A percentile compares a stretch with the other conserved stretches of the same genome.
phyloP scores from a whole-genome alignment of 2,329 filamentous ascomycete genomes.

The Talaromyces funiculosus region DNA sequence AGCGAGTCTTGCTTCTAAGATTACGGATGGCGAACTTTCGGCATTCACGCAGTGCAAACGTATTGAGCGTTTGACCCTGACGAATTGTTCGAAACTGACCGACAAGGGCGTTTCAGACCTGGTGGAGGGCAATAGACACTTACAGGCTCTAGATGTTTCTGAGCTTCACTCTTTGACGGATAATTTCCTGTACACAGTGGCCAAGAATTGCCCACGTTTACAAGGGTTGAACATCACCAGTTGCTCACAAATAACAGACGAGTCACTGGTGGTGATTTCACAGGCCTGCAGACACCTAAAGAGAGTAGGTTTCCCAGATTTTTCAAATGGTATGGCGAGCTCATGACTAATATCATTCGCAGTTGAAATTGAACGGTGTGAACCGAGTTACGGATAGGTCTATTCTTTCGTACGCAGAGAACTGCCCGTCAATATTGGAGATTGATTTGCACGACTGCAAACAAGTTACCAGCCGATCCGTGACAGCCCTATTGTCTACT shows the following conservation, averaged over 20 bases:
- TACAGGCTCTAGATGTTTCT: conserved; percentile 87
- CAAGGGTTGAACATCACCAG: conserved; percentile 91
- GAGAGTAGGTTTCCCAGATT: conserved; percentile 53
- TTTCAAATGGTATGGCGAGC: background rate
- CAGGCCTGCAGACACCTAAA: conserved; percentile 81
- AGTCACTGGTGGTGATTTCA: conserved; percentile 75
- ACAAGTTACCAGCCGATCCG: conserved; percentile 72
- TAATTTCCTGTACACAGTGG: conserved; percentile 68
- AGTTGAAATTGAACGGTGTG: conserved; percentile 94
- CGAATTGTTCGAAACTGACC: conserved; percentile 78
- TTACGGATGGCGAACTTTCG: conserved; percentile 85
- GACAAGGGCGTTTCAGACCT: conserved; percentile 77
- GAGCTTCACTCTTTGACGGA: conserved; percentile 76
- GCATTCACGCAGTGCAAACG: conserved; percentile 80
- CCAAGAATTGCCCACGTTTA: conserved; percentile 73
- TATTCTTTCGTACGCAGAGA: conserved; percentile 75
- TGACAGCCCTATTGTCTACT: conserved; percentile 72
- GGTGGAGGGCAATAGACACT: conserved; percentile 68
- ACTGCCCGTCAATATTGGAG: conserved; percentile 90
- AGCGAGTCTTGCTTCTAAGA: conserved; percentile 65
- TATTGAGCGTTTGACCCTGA: conserved; percentile 86
- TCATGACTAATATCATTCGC: conserved; percentile 10
- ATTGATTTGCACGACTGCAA: conserved; percentile 88
- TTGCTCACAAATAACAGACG: conserved; percentile 78
- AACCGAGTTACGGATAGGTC: conserved; percentile 74